A percentile compares a stretch with the other conserved stretches of the same genome.
phyloP scores from a whole-genome alignment of 371 early-diverging fungal genomes.

The Rhizopus arrhizus region DNA sequence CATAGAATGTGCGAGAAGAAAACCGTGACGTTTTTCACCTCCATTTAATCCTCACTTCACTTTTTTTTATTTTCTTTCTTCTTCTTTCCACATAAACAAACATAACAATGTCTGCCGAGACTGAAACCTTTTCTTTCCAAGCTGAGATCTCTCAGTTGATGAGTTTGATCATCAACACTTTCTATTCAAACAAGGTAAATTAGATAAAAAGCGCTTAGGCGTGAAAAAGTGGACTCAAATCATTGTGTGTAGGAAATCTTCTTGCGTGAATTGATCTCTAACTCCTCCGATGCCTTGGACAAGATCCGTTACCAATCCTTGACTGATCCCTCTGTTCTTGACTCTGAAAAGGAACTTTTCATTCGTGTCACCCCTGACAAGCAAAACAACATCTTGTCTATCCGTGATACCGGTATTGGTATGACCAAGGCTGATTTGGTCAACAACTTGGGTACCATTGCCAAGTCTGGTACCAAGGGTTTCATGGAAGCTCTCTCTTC shows the following conservation, averaged over 20 bases:
- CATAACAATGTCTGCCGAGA: conserved; percentile 40
- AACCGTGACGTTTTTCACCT: conserved; percentile 20
- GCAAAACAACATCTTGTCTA: conserved; percentile 63
- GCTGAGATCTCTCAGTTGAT: conserved; percentile 93
- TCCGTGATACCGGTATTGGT: conserved; percentile 88
- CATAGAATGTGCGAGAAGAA: conserved; percentile 32
- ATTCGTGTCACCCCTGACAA: conserved; percentile 68
- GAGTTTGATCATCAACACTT: conserved; percentile 79
- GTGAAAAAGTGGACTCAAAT: not conserved
- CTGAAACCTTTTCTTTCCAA: conserved; percentile 87
- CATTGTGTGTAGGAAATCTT: conserved; percentile 65
- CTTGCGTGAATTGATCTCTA: conserved; percentile 86
- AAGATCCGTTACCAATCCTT: conserved; percentile 76
- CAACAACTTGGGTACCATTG: conserved; percentile 86
- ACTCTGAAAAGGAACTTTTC: conserved; percentile 58
- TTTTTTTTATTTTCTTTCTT: conserved; percentile 3
- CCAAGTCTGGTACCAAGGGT: conserved; percentile 71
- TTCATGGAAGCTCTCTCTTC: conserved; percentile 57
- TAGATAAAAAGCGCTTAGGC: not conserved
- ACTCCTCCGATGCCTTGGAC: conserved; percentile 85
- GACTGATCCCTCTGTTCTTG: conserved; percentile 58
- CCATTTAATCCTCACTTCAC: conserved; percentile 5
- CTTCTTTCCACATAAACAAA: conserved; percentile 5
- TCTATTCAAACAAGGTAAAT: conserved; percentile 56
- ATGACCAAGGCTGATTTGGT: conserved; percentile 86